Conservation (phyloP, 1,284 basidiomycete genomes). For the Apiotrichum sp. region DNA sequence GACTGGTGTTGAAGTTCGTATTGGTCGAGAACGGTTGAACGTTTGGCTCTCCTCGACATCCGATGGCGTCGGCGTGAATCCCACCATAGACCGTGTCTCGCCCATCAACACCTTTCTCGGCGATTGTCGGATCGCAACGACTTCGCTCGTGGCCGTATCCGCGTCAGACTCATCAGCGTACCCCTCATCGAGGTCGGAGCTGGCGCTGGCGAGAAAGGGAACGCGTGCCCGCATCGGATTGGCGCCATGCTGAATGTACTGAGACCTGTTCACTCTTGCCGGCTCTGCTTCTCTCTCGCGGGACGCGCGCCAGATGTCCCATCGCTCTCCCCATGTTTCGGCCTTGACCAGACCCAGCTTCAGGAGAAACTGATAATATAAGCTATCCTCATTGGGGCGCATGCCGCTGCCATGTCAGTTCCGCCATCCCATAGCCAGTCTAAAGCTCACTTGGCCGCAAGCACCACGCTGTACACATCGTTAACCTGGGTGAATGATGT, state of each 20-base stretch:
- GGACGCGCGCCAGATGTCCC: conserved; percentile 35
- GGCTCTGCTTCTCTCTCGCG: background rate
- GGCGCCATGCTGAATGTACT: background rate
- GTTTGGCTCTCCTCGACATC: conserved; percentile 8
- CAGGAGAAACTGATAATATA: conserved; percentile 44
- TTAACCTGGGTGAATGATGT: conserved; percentile 38
- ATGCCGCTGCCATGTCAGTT: conserved; percentile 31
- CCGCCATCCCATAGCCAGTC: no score
- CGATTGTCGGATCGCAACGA: conserved; percentile 1
- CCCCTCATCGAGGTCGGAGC: conserved; percentile 41
- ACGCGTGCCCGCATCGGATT: conserved; percentile 23
- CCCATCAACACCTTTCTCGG: conserved; percentile 7
- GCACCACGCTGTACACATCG: conserved; percentile 31
- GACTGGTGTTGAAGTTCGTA: conserved; percentile 13
- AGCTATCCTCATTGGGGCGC: conserved; percentile 28
- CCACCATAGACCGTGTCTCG: conserved; percentile 9
- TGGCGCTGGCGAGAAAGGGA: conserved; percentile 39
- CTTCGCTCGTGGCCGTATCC: conserved; percentile 2
- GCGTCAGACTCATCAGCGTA: conserved; percentile 16
- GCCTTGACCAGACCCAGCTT: conserved; percentile 44
- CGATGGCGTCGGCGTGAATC: conserved; percentile 8
- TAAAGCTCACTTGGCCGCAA: no score
- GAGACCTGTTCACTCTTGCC: background rate
- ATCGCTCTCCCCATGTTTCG: conserved; percentile 42
- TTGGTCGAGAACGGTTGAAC: background rate